These are phyloP conservation scores for Claviceps cyperi DNA, from an alignment of 2,329 filamentous ascomycete species.

Conservation along the genomic window DNA sequence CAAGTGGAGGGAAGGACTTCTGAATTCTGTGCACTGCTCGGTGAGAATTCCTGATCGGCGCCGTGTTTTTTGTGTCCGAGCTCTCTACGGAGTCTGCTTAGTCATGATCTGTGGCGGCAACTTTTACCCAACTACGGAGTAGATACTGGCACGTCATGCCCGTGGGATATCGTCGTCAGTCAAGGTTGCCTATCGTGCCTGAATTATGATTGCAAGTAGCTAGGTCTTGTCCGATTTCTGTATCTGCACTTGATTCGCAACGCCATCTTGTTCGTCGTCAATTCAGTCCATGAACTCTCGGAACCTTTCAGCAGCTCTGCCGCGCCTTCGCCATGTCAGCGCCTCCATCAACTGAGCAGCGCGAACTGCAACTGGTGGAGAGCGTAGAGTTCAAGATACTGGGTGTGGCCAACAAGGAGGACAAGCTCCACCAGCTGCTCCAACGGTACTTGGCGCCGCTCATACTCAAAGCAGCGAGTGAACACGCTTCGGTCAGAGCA, in stretches of 20 bases:
- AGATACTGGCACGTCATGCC: no score
- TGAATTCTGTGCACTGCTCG: no score
- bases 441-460: constrained; percentile 68
- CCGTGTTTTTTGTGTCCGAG: no score
- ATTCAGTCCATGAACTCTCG: not conserved
- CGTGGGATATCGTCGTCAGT: no score
- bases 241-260: not conserved
- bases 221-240: not conserved
- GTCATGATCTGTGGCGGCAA: not conserved
- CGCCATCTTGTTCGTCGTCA: not conserved
- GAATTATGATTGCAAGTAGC: not conserved
- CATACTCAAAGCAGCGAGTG: constrained; percentile 74
- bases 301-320: not conserved
- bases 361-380: constrained; percentile 68
- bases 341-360: constrained; percentile 36
- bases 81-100: not conserved
- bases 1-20: no score
- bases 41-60: no score
- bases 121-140: no score
- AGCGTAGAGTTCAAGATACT: constrained; percentile 74
- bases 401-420: constrained; percentile 66
- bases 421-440: constrained; percentile 65
- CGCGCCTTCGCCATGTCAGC: constrained; percentile 19
- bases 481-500: constrained; percentile 63
- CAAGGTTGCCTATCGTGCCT: constrained; percentile 1